Conservation (phyloP, 495 filamentous ascomycete genomes). For the Antarctomyces pellizariae region DNA sequence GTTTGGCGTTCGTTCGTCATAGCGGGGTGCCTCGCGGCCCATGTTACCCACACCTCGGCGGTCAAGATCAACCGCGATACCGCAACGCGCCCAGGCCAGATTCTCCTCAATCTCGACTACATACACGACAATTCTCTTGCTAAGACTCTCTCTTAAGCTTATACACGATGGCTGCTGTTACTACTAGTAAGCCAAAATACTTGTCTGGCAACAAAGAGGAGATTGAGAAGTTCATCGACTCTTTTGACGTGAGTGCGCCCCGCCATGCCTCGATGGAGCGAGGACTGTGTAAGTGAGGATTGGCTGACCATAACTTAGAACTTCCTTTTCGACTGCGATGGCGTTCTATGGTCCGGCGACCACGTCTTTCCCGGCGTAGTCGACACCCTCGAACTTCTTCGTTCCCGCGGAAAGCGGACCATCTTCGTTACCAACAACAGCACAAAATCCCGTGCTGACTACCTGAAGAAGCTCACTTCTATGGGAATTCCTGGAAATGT, state of each 20-base stretch:
- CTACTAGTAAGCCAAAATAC: conserved; percentile 38
- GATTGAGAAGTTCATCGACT: conserved; percentile 61
- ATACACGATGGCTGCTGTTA: conserved; percentile 8
- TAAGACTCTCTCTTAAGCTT: too few species aligned
- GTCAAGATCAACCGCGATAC: too few species aligned
- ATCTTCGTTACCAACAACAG: conserved; percentile 99
- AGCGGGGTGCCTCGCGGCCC: too few species aligned
- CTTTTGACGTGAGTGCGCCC: conserved; percentile 58
- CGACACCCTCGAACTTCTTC: conserved; percentile 62
- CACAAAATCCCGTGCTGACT: conserved; percentile 82
- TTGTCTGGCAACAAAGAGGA: conserved; percentile 55
- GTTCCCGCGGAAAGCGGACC: conserved; percentile 65
- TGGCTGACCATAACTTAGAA: conserved; percentile 26
- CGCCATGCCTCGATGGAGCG: neutral
- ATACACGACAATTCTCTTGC: too few species aligned
- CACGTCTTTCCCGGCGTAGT: conserved; percentile 61
- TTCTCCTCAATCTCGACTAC: too few species aligned
- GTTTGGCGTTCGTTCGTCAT: too few species aligned
- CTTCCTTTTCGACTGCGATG: conserved; percentile 94
- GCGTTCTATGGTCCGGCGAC: conserved; percentile 90
- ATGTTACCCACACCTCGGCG: too few species aligned
- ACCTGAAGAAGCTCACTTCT: conserved; percentile 68
- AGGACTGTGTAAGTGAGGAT: neutral
- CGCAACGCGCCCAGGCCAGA: too few species aligned
- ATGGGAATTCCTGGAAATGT: conserved; percentile 56